Evolutionary conservation across 306 rosid genomes (phyloP), one percentile per base, ranked within the genome.

Genomic region (Cicer bijugum): DNA sequence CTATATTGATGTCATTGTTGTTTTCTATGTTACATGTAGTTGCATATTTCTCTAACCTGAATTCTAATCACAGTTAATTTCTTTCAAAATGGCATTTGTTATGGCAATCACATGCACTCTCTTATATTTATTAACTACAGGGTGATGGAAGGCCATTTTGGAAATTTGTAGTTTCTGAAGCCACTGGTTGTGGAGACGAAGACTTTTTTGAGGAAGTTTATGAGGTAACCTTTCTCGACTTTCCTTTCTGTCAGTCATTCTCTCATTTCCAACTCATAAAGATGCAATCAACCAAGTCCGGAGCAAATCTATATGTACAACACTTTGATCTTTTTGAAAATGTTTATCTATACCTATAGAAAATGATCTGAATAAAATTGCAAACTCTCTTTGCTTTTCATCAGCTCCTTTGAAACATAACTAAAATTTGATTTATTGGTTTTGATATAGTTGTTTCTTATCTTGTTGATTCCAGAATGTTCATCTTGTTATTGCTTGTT

Each of bases 111-210:
- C 60, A 33, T n/a, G 46, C 15, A 44, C 39, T 77, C 38, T 62
- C 80, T 63, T 46, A 56, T 44, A 62, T 66, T 51, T 48, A 38
- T 57, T 74, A 56, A 20, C 59, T 67, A 64, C 80, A 94, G 98
- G 98, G 98, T 79, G 98, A 94, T 78, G 98, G 97, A 75, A 89
- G 95, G 81, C 95, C 98, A 52, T 94, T 94, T 83, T 94, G 98
- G 98, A 94, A 86, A 82, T 87, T 88, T 68, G 91, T 94, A 70
- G 97, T 94, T 76, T 87, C 98, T 28, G 90, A 94, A 82, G 96
- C 98, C 78, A 94, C 96, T 9, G 98, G 96, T 52, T 91, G 91
- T 84, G 75, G 86, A 65, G 81, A 91, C 77, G 75, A 78, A 66
- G 84, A 74, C 76, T 94, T 88, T 77, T 94, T 94, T 80, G 96